A percentile compares a stretch with the other conserved stretches of the same genome.
Conservation (phyloP, 805 yeast species). For the Ogataea pilisensis region DNA sequence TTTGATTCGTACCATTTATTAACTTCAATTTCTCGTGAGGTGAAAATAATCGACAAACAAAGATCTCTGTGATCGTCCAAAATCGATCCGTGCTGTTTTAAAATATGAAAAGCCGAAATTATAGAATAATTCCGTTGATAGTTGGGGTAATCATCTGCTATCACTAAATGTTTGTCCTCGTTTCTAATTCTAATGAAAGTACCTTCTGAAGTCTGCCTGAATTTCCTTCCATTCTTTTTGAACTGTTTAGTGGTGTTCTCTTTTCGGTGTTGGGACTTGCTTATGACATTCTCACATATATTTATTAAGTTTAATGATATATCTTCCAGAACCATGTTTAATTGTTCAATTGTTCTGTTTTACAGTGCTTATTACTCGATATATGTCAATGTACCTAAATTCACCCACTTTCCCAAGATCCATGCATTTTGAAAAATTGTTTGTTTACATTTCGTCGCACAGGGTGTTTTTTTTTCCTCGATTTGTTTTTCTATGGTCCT, state of each 20-base stretch:
- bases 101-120: slow-evolving; percentile 41
- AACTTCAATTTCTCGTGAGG: slow-evolving; percentile 45
- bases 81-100: slow-evolving; percentile 36
- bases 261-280: slow-evolving; percentile 14
- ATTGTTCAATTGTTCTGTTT: not conserved
- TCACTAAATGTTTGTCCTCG: slow-evolving; percentile 44
- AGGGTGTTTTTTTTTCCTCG: no score
- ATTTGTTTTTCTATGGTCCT: no score
- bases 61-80: slow-evolving; percentile 35
- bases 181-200: slow-evolving; percentile 45
- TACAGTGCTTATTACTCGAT: no score
- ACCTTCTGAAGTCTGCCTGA: slow-evolving; percentile 42
- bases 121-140: slow-evolving; percentile 33
- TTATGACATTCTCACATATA: slow-evolving; percentile 26
- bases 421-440: no score
- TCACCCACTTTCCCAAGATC: no score
- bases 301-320: slow-evolving; percentile 26
- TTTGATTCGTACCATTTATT: slow-evolving; percentile 48
- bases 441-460: no score
- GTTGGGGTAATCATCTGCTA: slow-evolving; percentile 28
- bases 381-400: no score
- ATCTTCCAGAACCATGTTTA: slow-evolving; percentile 21
- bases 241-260: slow-evolving; percentile 31
- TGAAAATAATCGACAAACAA: slow-evolving; percentile 45
- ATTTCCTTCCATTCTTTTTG: slow-evolving; percentile 43